Conservation (phyloP, 495 filamentous ascomycete species). For the Lophiotrema nucula region DNA sequence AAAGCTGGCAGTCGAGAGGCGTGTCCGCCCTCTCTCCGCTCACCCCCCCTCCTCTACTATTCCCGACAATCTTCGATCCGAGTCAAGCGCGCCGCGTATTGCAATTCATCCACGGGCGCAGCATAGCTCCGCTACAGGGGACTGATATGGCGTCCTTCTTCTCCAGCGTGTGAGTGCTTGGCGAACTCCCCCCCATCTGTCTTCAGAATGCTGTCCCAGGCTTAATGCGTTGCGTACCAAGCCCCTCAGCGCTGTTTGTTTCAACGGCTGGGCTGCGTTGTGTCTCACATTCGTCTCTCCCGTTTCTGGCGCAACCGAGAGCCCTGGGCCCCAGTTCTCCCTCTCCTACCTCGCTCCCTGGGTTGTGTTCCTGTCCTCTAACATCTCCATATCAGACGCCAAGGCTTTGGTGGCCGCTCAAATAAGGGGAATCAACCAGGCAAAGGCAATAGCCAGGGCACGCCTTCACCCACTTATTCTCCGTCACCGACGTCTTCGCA, state of each 20-base stretch:
- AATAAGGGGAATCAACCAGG: constrained; percentile 35
- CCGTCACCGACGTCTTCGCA: constrained; percentile 24
- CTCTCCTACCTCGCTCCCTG: not conserved
- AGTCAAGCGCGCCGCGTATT: constrained; percentile 6
- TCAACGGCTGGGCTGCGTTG: constrained; percentile 26
- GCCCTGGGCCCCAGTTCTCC: not conserved
- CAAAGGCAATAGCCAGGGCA: constrained; percentile 38
- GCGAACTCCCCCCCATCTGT: constrained; percentile 13
- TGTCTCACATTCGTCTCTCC: constrained; percentile 23
- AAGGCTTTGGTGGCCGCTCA: constrained; percentile 35
- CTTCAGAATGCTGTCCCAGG: constrained; percentile 5
- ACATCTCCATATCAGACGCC: constrained; percentile 33
- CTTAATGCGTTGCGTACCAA: constrained; percentile 29
- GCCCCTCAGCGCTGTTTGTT: constrained; percentile 29
- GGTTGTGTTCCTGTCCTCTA: constrained; percentile 2
- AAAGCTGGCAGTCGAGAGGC: constrained; percentile 4
- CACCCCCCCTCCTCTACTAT: constrained; percentile 7
- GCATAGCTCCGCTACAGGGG: constrained; percentile 12
- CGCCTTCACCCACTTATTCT: constrained; percentile 35
- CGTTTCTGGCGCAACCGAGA: constrained; percentile 1
- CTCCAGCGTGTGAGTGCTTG: constrained; percentile 38
- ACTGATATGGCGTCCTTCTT: constrained; percentile 39
- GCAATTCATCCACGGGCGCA: not conserved
- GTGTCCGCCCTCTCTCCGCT: constrained; percentile 8
- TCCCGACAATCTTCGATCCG: not conserved